Evolutionary conservation across 768 basidiomycete species (phyloP), one percentile per base, ranked within the genome.

Genomic region (Neoboletus brunneissimus): DNA sequence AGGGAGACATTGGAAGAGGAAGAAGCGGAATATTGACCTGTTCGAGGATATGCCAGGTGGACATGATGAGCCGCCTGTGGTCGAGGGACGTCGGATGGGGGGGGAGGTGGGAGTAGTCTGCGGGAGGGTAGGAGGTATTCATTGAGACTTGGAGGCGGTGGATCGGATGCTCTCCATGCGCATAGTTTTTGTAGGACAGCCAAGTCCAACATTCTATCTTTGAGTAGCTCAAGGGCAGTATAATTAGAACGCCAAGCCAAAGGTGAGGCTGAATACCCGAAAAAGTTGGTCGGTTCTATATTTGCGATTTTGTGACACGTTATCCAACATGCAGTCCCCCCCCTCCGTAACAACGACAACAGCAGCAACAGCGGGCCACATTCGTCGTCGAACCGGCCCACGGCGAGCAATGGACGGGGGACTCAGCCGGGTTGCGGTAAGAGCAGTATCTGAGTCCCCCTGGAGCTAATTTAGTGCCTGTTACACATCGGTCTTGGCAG

Each of bases 131-230:
- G 60, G 62, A 64, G 43, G 60, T 38, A 59, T 59, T 64, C 72
- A 73, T 75, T 61, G 62, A 38, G 65, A 55, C 51, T 53, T 63
- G 46, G 53, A 50, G 54, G 38, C 38, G 38, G 38, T 40, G 50
- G 59, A 58, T 55, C 60, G 56, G 64, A 54, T 47, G 60, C 47
- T 38, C 41, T 49, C 49, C 64, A 60, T 59, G 57, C 59, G 62
- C 58, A 65, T 55, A 64, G 65, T 70, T 72, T 70, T 76, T 77
- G 74, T 75, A 75, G 72, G 66, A 62, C 67, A 70, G 77, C 76
- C 76, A 76, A 77, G 76, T 72, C 61, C 65, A 74, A 73, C 66
- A 62, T 69, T 74, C 76, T 77, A 77, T 77, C 76, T 77, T 77
- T 77, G 75, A 72, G 61, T 62, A 66, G 65, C 62, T 57, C 69